Base-by-base conservation (phyloP, 1,139 yeast genomes). In the Pichia sp. region DNA sequence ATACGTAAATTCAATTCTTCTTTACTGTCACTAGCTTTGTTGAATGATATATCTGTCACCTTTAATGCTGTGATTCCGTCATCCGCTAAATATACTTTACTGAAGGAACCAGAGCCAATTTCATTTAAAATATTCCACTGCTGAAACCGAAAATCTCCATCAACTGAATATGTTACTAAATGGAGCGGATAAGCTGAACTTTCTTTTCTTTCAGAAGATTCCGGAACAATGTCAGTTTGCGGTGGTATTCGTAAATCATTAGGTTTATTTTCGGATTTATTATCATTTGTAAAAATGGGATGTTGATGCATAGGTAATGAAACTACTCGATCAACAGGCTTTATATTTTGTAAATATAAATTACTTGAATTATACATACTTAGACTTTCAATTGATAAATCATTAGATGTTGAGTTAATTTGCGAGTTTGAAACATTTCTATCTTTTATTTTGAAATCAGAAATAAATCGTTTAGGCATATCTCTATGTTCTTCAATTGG, bases 91-190 rank as follows among this genome's bases (percentile, higher is more conserved):
- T 71, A 74, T 4, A 78, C 82, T 16, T 70, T 66, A 10, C 80
- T 75, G 52, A 76, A 78, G 0, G 82, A 76, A 2, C 82, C 82
- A 58, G 73, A 75, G 10, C 82, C 78, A 55, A 73, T 69, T 50
- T 67, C 67, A 39, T 67, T 70, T 40, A 65, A 42, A 26, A 72
- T 64, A 35, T 61, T 58, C 64, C 64, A 62, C 7, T 32, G 30
- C 37, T 57, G 61, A 26, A 23, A 34, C 24, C 30, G 36, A 26
- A 11, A 29, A 10, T 16, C 30, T 2, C 35, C 41, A 25, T 42
- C 46, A 10, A 36, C 31, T 6, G 38, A 28, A 24, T 41, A 43
- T 24, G 47, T 43, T 9, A 30, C 4, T 6, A 39, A 28, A 16
- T 30, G 27, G 11, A 25, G 6, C 2, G 30, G 27, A 23, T 26